Evolutionary conservation across 768 basidiomycete species (phyloP), one percentile per base, ranked within the genome.

Genomic region (Mycena venus): DNA sequence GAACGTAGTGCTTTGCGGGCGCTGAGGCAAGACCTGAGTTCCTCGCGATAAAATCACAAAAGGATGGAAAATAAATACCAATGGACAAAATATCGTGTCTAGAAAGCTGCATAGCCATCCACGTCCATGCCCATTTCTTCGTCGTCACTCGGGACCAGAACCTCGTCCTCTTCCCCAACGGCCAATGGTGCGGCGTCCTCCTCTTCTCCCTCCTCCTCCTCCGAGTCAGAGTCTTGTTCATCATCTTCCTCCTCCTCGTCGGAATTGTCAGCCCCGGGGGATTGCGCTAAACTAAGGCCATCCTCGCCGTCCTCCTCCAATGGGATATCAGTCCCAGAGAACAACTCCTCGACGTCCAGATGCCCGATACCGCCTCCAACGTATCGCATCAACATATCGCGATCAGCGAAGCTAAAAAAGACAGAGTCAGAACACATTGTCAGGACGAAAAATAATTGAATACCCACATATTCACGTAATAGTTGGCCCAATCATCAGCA

Each of bases 381-480:
- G 10, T 44, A 68, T 1, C 67, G 53, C 67, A 68, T 68, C 25
- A 68, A 9, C 67, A 59, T 68, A 15, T 68, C 67, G 25, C 67
- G 67, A 19, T 70, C 69, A 7, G 53, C 69, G 11, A 70, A 70
- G 27, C 69, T 70, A 32, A n/a, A 9, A 15, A 25, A 19, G 2
- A 21, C 5, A 74, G 3, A 84, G 32, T 63, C 19, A 59, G 44
- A 10, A 15, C 9, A 2, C 3, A 17, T 7, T 8, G 17, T 4
- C 1, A 3, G 7, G 27, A 32, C 6, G 72, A 85, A 84, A 23
- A 9, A 21, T 6, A 31, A 65, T 25, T 14, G 2, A 21, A 14
- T 3, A 81, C 80, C 27, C 51, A 86, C 85, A 83, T 79, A 25
- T 81, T 79, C 0, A 86, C 82, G 76, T 81, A 83, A 34, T 79